Base-by-base conservation (phyloP, 208 protist genomes). In the Novymonas esmeraldas region DNA sequence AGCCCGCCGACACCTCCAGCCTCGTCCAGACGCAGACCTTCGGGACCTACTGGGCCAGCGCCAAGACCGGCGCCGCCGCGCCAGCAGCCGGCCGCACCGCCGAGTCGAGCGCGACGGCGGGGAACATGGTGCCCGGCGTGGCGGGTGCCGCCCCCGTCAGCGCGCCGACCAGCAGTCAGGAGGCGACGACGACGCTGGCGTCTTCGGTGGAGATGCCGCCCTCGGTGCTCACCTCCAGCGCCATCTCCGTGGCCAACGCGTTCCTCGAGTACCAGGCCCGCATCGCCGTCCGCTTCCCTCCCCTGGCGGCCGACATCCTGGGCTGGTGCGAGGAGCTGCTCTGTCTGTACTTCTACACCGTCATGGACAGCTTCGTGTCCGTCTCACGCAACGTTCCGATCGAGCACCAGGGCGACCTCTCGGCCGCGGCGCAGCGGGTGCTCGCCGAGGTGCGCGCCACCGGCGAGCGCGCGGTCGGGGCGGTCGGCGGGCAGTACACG, bases 361-460 rank as follows among this genome's bases (percentile, higher is more conserved):
- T 93, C 11, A 76, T 84, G 38, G 90, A 92, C 70, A 95, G 83
- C 76, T 95, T 95, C 67, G 85, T 95, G 36, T 93, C 87, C 20
- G 77, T 92, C 45, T 94, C 90, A 1, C 73, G 84, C 41, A 79
- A 49, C 28, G 83, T 93, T 48, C 80, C 73, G 7, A 73, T 95
- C 48, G 87, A 93, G 69, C 56, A 89, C 38, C 90, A 95, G 63
- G 81, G 76, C 41, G 82, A 92, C 64, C 79, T 93, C 54, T 85
- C 85, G 11, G 55, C 55, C 20, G 22, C 48, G 2, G 59, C 78
- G 34, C 86, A 90, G 72, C 67, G 64, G 7, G 63, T 78, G 20
- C 63, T 95, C 38, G 59, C 68, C 18, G 63, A 83, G 58, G 80
- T 90, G 75, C 86, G 76, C 54, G 66, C 65, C 14, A 57, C 67